Evolutionary conservation across 805 yeast species (phyloP).

Genomic region (Ogataea sp.): DNA sequence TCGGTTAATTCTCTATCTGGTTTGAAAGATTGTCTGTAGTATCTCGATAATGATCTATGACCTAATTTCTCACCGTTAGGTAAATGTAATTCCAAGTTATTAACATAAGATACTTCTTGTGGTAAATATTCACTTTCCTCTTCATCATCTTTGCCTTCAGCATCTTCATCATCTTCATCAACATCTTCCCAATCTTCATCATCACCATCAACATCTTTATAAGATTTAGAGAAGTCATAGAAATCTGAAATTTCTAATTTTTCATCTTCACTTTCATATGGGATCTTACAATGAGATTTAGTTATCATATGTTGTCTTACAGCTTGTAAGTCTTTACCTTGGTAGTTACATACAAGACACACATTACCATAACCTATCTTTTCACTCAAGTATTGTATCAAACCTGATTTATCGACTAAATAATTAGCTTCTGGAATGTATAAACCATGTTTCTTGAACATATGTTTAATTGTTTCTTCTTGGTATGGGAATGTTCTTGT

Average conservation of each 20-base stretch:
- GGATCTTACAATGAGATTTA: slow-evolving; percentile 83
- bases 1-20: slow-evolving; percentile 46
- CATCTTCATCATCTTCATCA: slow-evolving; percentile 16
- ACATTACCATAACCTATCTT: slow-evolving; percentile 76
- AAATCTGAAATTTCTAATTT: slow-evolving; percentile 67
- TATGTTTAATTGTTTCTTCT: slow-evolving; percentile 52
- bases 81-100: slow-evolving; percentile 57
- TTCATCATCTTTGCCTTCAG: slow-evolving; percentile 23
- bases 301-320: slow-evolving; percentile 82
- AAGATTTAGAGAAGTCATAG: slow-evolving; percentile 74
- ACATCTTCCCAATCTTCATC: slow-evolving; percentile 27
- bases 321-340: slow-evolving; percentile 79
- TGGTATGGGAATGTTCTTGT: slow-evolving; percentile 26
- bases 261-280: slow-evolving; percentile 78
- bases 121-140: slow-evolving; percentile 27
- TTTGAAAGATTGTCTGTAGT: slow-evolving; percentile 57
- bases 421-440: slow-evolving; percentile 79
- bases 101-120: slow-evolving; percentile 22
- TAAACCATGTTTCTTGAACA: slow-evolving; percentile 75
- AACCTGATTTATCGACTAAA: slow-evolving; percentile 60
- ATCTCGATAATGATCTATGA: slow-evolving; percentile 68
- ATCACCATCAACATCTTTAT: slow-evolving; percentile 28
- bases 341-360: slow-evolving; percentile 75
- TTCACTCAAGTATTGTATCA: slow-evolving; percentile 69
- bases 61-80: slow-evolving; percentile 79